Evolutionary conservation across 805 yeast species (phyloP), one percentile per base, ranked within the genome.

Genomic region (Yamadazyma olivae): DNA sequence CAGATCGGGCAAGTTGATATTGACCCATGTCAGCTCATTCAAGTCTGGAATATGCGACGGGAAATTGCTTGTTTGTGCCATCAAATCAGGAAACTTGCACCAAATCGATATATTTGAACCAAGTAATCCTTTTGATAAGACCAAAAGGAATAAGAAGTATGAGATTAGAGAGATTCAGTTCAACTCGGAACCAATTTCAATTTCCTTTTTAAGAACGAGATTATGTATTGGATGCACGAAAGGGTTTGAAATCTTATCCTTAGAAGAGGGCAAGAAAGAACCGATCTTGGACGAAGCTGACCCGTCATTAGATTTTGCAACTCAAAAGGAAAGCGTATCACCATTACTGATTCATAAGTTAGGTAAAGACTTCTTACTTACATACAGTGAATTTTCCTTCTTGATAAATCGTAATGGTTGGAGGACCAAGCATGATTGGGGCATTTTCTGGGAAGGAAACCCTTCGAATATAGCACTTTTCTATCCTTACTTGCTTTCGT

Each of bases 281-380:
- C 80, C 93, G 7, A 74, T 93, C 34, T 69, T 93, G 50, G 98
- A 93, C 63, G 96, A 96, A n/a, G 99, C 98, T 0, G 99, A 93
- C 54, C 95, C 98, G 0, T 88, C 97, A 14, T 70, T 93, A 36
- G 99, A 93, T 53, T 93, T 93, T 67, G 97, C 93, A 10, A 86
- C 79, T 39, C 85, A 78, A 41, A 71, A 83, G 41, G 95, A 88
- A 57, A 49, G 54, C 8, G 73, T 91, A 42, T 85, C 86, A 51
- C 99, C 99, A 14, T 76, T 89, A 58, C 89, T 95, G 4, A 88
- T 93, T 41, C 95, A 91, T 57, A 76, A 96, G 43, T 79, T 93
- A 39, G 93, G 91, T 40, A 79, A 82, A 36, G 93, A 90, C 63
- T 93, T 91, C 56, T 64, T 93, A 51, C 73, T 93, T 45, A 83